Base-by-base conservation (phyloP, 345 rosid species). In the Litchi chinensis region DNA sequence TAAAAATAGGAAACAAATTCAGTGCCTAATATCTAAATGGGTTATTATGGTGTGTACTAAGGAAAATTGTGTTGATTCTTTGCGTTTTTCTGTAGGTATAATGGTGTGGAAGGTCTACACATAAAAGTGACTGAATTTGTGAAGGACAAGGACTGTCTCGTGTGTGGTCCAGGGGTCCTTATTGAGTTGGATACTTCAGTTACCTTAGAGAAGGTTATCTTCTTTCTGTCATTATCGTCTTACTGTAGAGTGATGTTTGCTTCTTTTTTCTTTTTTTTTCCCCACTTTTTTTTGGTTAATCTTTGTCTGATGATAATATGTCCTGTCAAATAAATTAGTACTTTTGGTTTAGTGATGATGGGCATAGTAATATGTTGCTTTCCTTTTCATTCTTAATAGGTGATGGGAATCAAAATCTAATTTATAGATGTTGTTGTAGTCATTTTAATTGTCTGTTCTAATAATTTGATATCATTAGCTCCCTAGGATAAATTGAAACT, bases 111-210 rank as follows among this genome's bases (percentile, higher is more conserved):
- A 84, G 98, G 97, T 77, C 93, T 96, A 75, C 97, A 93, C 83
- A 85, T 90, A 76, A 82, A 94, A 88, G 99, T 91, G 75, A 94
- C 97, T 0, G 92, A 93, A 80, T 91, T 93, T 70, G 90, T 71
- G 88, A 92, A 86, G 82, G 91, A 91, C 82, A 87, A 85, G 82
- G 98, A 95, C 52, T 96, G 99, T 86, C 95, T 94, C 57, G 97
- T 90, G n/a, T 96, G 99, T 80, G 97, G 98, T 82, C 98, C 99
- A 6, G 97, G 97, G 37, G 87, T 94, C 81, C 94, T 91, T 56
- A 83, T 96, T 54, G 97, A 96, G 89, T 74, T 93, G 65, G 97
- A 92, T 76, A 79, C 86, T 72, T 79, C 97, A 50, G 83, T 92
- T 79, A 90, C 97, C 73, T 85, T 93, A 80, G 88, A 87, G 75